These are phyloP conservation scores for Zalaria sp. DNA, from an alignment of 2,329 filamentous ascomycete genomes.

Conservation along the genomic window DNA sequence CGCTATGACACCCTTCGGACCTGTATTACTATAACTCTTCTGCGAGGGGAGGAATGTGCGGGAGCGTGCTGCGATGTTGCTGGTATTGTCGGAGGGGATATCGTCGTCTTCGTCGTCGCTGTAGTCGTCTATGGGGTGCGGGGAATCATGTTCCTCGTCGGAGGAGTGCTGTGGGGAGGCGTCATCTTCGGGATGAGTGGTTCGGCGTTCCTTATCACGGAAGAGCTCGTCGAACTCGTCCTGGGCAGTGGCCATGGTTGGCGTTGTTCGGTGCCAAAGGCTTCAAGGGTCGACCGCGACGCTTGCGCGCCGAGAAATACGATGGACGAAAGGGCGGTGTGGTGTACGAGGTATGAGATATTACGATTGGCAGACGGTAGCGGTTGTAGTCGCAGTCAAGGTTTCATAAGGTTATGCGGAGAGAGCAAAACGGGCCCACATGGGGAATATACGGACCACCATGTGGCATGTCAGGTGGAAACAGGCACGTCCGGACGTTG, in stretches of 20 bases:
- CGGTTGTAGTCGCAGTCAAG: too few relatives aligned
- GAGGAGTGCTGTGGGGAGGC: slow-evolving; percentile 25
- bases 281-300: too few relatives aligned
- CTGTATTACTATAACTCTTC: slow-evolving; percentile 46
- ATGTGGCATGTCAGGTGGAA: too few relatives aligned
- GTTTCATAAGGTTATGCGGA: too few relatives aligned
- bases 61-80: slow-evolving; percentile 26
- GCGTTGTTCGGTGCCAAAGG: neutral
- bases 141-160: slow-evolving; percentile 25
- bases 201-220: slow-evolving; percentile 28
- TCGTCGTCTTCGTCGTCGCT: slow-evolving; percentile 24
- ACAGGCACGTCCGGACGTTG: too few relatives aligned
- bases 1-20: slow-evolving; percentile 77
- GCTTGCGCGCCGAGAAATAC: too few relatives aligned
- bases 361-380: too few relatives aligned
- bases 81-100: slow-evolving; percentile 10
- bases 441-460: too few relatives aligned
- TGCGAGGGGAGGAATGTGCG: slow-evolving; percentile 30
- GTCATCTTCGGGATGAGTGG: slow-evolving; percentile 34
- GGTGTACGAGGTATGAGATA: too few relatives aligned
- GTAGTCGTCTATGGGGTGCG: slow-evolving; percentile 23
- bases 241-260: slow-evolving; percentile 21
- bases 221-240: slow-evolving; percentile 39
- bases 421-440: too few relatives aligned
- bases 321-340: too few relatives aligned